Base-by-base conservation (phyloP, 768 basidiomycete genomes). In the Crassisporium funariophilum region DNA sequence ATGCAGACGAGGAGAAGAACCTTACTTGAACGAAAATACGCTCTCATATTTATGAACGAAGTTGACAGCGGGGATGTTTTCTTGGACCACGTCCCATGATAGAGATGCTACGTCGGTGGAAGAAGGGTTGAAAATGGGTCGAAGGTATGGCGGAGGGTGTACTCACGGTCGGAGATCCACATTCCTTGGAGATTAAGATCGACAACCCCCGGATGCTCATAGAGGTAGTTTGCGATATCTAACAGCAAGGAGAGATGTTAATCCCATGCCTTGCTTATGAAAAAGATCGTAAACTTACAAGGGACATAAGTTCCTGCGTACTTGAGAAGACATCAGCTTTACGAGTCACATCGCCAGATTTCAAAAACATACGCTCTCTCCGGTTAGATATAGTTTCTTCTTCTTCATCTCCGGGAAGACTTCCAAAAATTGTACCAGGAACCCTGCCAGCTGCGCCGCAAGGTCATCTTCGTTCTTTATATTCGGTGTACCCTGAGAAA, bases 141-240 rank as follows among this genome's bases (percentile, higher is more conserved):
- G 10, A 9, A 17, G 7, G 10, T n/a, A 13, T 12, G 16, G 13
- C 9, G 15, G 20, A 42, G 11, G 24, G 35, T 27, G 21, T 11
- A 54, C 83, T 62, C 55, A 87, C 87, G 84, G 66, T 89, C 86
- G 20, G 74, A 70, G 19, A 88, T 78, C 83, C 86, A 89, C 34
- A 84, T 79, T 3, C 87, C 88, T 56, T 82, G 80, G 19, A 89
- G 71, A 22, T 74, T 66, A 15, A 90, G 70, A 34, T 80, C 76
- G 7, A 89, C 63, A 0, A 63, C 59, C 0, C 51, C 59, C 1
- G 83, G 77, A 35, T 88, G 69, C 24, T 77, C 74, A 54, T 82
- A 87, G 36, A 91, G 86, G 58, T 74, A 84, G 65, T 88, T 81
- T 1, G 88, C 87, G 46, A 87, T 83, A 58, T 89, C 87, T 89